phyloP scores from a whole-genome alignment of 202 grass and related monocot genomes.

The Dendrocalamus latiflorus region DNA sequence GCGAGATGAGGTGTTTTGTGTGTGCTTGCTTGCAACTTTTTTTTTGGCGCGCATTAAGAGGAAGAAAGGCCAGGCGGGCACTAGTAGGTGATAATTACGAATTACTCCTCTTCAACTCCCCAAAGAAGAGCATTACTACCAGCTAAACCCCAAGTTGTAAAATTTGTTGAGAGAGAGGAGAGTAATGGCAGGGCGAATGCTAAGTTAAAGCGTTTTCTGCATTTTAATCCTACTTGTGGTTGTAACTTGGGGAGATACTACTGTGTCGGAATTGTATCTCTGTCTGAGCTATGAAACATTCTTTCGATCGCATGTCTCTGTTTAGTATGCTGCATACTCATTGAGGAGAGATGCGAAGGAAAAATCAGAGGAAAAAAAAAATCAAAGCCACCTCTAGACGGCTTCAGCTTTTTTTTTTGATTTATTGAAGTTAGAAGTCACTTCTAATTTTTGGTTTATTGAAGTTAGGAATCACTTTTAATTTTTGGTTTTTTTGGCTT shows the following conservation, averaged over 20 bases:
- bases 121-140: neutral
- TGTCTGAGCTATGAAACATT: neutral
- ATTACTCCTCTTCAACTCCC: neutral
- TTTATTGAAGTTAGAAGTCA: no score
- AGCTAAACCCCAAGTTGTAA: slow-evolving; percentile 4
- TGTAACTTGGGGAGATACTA: neutral
- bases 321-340: neutral
- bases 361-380: no score
- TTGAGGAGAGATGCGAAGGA: no score
- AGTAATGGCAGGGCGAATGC: slow-evolving; percentile 2
- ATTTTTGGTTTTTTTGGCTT: no score
- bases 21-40: neutral
- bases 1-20: neutral
- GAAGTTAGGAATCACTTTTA: no score
- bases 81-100: neutral
- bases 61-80: neutral
- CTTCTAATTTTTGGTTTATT: no score
- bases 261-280: neutral
- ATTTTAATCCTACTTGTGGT: neutral
- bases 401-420: no score
- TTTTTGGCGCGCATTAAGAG: neutral
- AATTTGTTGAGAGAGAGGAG: neutral
- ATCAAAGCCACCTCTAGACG: no score
- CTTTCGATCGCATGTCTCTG: neutral
- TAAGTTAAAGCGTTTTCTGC: neutral